phyloP scores from a whole-genome alignment of 176 grass and related monocot species.

The Paspalum vaginatum region DNA sequence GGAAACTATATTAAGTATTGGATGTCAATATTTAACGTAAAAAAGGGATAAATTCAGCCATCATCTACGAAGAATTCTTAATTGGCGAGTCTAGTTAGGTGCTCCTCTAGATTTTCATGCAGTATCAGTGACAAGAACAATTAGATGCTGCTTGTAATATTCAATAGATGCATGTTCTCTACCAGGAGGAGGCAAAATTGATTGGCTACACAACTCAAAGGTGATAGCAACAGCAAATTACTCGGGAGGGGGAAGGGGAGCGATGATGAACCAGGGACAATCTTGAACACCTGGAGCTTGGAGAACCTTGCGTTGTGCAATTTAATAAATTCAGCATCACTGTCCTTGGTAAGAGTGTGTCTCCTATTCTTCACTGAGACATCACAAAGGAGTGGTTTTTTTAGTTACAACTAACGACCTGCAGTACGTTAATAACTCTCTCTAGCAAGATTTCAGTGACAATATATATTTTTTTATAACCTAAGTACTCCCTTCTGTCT shows the following conservation, averaged over 20 bases:
- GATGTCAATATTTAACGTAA: not conserved
- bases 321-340: conserved; percentile 21
- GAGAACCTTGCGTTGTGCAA: conserved; percentile 25
- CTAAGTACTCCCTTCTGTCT: no score
- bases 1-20: not conserved
- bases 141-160: conserved; percentile 21
- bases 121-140: conserved; percentile 1
- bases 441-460: not conserved
- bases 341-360: not conserved
- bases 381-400: not conserved
- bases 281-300: conserved; percentile 40
- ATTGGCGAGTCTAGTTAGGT: conserved; percentile 13
- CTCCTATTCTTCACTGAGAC: not conserved
- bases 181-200: conserved; percentile 30
- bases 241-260: not conserved
- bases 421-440: not conserved
- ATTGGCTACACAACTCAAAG: conserved; percentile 41
- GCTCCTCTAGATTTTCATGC: not conserved
- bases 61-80: not conserved
- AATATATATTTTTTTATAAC: not conserved
- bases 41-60: conserved; percentile 3
- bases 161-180: conserved; percentile 11
- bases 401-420: not conserved
- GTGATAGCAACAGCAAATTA: conserved; percentile 35
- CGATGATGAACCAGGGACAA: conserved; percentile 17